Conservation (phyloP, 2,329 filamentous ascomycete species). For the Phyllosticta citrichinensis region DNA sequence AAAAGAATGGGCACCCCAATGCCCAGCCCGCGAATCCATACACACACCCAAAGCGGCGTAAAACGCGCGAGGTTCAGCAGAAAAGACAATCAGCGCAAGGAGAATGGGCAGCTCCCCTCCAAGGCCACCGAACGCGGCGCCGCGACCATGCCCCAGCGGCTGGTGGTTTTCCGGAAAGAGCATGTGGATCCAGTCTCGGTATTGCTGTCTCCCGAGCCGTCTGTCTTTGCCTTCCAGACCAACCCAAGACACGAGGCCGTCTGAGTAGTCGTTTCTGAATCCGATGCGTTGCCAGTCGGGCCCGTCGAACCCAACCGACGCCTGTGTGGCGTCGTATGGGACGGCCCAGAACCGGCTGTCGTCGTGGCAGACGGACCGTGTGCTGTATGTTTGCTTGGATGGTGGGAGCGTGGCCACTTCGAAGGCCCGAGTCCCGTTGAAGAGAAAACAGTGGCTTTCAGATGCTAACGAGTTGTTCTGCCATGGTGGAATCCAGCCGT, state of each 20-base stretch:
- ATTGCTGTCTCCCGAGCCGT: neutral
- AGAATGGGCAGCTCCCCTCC: constrained; percentile 25
- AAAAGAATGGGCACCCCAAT: constrained; percentile 14
- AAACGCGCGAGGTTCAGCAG: constrained; percentile 13
- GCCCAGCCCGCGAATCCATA: constrained; percentile 12
- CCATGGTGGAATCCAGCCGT: neutral
- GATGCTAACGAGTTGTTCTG: neutral
- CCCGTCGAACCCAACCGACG: neutral
- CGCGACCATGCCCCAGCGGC: neutral
- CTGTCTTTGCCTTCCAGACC: neutral
- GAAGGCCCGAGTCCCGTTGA: neutral
- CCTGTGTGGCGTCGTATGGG: neutral
- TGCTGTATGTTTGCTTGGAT: neutral
- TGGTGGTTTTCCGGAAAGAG: constrained; percentile 6
- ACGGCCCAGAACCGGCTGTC: constrained; percentile 3
- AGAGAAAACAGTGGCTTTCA: neutral
- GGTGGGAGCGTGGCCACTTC: neutral
- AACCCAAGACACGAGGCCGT: neutral
- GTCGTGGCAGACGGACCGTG: neutral
- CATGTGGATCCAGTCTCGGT: neutral
- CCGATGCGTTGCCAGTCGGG: constrained; percentile 1
- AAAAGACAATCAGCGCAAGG: constrained; percentile 21
- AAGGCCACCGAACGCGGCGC: constrained; percentile 16
- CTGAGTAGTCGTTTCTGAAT: neutral
- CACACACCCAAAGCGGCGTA: constrained; percentile 12